Evolutionary conservation across 176 grass and related monocot species (phyloP).

Genomic region (Thalia dealbata): DNA sequence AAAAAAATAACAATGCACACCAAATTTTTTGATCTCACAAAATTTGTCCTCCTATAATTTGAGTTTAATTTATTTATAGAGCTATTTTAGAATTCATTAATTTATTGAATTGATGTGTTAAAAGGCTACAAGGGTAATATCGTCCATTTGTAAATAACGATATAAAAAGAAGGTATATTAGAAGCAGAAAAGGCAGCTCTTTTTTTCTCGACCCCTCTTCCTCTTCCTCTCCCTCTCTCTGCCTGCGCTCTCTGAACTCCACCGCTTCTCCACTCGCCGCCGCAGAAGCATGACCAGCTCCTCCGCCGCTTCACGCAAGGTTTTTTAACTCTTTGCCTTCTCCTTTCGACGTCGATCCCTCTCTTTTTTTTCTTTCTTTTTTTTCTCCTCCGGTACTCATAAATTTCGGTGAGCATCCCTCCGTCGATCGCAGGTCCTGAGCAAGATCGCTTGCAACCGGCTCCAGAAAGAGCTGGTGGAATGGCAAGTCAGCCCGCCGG

Average conservation of each 20-base stretch:
- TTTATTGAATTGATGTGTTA: no score
- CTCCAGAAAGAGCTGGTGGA: constrained; percentile 89
- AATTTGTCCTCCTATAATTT: no score
- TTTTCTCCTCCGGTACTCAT: neutral
- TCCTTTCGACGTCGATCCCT: no score
- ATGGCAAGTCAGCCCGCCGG: constrained; percentile 72
- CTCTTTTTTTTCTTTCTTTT: neutral
- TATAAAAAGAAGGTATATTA: neutral
- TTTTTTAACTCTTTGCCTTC: neutral
- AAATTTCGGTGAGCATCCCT: neutral
- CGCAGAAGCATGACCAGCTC: constrained; percentile 39
- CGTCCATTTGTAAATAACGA: no score
- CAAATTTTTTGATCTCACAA: no score
- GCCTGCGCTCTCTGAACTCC: neutral
- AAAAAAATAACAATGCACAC: no score
- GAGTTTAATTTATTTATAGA: no score
- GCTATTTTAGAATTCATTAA: no score
- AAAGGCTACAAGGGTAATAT: no score
- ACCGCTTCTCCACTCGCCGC: neutral
- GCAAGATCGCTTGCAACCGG: constrained; percentile 87
- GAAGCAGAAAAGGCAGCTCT: neutral
- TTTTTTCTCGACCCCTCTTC: neutral
- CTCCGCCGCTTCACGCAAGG: constrained; percentile 33
- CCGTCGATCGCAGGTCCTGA: constrained; percentile 51
- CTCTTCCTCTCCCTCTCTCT: neutral